Evolutionary conservation across 257 asterid genomes (phyloP), one percentile per base, ranked within the genome.

Genomic region (Paraleonurus japonicus): DNA sequence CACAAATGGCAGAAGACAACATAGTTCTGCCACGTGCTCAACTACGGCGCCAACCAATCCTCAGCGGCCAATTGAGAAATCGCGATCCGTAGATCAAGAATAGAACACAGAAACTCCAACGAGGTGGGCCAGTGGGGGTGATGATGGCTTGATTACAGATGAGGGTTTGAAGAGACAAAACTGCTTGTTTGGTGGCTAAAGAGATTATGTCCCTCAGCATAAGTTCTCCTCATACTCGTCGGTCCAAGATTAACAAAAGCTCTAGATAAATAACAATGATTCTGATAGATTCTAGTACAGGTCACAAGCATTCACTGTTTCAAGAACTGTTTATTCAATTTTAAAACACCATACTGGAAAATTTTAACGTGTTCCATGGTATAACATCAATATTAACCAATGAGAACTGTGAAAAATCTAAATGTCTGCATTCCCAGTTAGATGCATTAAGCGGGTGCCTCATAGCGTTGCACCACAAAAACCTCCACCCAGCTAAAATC

Each of bases 361-460:
- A 20, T 12, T 37, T 13, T 58, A 68, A 17, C 28, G 39, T 33
- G 66, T 12, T 23, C 60, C 13, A 26, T 30, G 28, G 10, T 48
- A 65, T 22, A 39, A 71, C 50, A 33, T 54, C 53, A 69, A 51
- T 1, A 30, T 3, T 19, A 66, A 47, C 70, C 61, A 43, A 6
- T 28, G 32, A 16, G 13, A 73, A 53, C 15, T 33, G 16, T 3
- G 48, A 68, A 16, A 11, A 55, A 65, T 45, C 70, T 22, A 7
- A 69, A 22, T 22, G 17, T 57, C 61, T 16, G 69, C 74, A 72
- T 58, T 66, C 65, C 39, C 60, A 30, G 54, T 53, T 30, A 41
- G 59, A 68, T 41, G 17, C 50, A n/a, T 37, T 45, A 22, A 51
- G 54, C 12, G 12, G 30, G 41, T 28, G 23, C 63, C 22, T 33